Evolutionary conservation across 2,329 filamentous ascomycete genomes (phyloP).

Genomic region (Ophiostoma sp.): DNA sequence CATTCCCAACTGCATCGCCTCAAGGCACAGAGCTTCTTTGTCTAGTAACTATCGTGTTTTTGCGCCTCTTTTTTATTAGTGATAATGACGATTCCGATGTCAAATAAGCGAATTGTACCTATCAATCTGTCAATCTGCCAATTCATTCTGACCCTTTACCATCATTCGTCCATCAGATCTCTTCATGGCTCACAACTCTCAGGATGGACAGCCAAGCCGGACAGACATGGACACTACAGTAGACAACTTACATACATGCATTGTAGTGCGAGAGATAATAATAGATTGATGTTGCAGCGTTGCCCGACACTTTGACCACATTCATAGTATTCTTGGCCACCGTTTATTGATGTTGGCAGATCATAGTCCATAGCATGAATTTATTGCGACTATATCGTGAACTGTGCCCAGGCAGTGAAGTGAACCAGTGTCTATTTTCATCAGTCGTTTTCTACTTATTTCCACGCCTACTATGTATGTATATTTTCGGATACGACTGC

Average conservation of each 20-base stretch:
- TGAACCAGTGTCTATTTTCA: neutral
- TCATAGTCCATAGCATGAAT: neutral
- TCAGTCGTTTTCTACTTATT: neutral
- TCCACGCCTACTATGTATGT: neutral
- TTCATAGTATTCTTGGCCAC: neutral
- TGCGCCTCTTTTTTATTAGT: neutral
- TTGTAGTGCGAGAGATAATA: neutral
- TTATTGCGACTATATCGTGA: neutral
- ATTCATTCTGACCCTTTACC: neutral
- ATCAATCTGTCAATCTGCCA: neutral
- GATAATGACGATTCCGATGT: neutral
- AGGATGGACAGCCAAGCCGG: neutral
- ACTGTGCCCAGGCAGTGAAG: neutral
- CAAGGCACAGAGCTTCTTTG: neutral
- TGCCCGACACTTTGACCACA: neutral
- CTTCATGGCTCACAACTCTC: neutral
- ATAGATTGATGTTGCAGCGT: slow-evolving; percentile 1
- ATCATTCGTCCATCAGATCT: neutral
- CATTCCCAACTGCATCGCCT: neutral
- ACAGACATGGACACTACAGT: neutral
- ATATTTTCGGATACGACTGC: neutral
- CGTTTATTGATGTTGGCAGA: neutral
- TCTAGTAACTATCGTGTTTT: neutral
- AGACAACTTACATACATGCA: no score
- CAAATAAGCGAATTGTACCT: neutral